phyloP scores from a whole-genome alignment of 768 basidiomycete species.

The Rhodosporidiobolus sp. region DNA sequence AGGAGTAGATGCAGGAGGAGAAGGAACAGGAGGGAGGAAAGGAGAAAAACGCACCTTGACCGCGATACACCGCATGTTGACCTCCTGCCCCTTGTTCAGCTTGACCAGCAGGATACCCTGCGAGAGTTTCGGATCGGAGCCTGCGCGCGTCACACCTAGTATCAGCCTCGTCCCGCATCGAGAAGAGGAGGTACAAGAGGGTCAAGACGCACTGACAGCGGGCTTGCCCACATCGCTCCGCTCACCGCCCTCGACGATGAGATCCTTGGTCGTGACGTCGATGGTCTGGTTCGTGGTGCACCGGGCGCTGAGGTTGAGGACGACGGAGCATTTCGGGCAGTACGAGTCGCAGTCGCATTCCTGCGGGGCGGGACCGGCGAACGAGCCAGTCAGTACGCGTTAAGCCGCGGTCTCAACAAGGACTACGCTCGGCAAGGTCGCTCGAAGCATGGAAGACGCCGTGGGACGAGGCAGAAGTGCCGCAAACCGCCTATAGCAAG shows the following conservation, averaged over 20 bases:
- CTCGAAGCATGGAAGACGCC: slow-evolving; percentile 3
- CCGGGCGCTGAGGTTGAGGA: slow-evolving; percentile 69
- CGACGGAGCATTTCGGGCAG: slow-evolving; percentile 82
- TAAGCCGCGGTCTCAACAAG: no score
- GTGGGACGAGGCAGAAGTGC: no score
- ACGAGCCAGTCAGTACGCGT: not conserved
- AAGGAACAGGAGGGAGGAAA: not conserved
- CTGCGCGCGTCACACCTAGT: not conserved
- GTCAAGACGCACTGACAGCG: slow-evolving; percentile 28
- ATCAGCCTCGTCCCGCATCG: not conserved
- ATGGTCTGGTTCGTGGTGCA: slow-evolving; percentile 67
- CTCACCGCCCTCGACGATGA: slow-evolving; percentile 48
- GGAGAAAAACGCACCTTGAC: slow-evolving; percentile 67
- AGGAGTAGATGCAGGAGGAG: not conserved
- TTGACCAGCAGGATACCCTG: slow-evolving; percentile 72
- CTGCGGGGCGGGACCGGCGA: slow-evolving; percentile 51
- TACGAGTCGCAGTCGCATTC: slow-evolving; percentile 85
- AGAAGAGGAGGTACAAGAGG: not conserved
- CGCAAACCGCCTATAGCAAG: no score
- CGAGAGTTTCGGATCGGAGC: slow-evolving; percentile 19
- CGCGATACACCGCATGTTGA: slow-evolving; percentile 78
- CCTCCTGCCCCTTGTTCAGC: slow-evolving; percentile 88
- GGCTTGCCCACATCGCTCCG: slow-evolving; percentile 37
- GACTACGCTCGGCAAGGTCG: no score
- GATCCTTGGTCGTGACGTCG: slow-evolving; percentile 79